Evolutionary conservation across 345 rosid species (phyloP).

Genomic region (Noccaea caerulescens): DNA sequence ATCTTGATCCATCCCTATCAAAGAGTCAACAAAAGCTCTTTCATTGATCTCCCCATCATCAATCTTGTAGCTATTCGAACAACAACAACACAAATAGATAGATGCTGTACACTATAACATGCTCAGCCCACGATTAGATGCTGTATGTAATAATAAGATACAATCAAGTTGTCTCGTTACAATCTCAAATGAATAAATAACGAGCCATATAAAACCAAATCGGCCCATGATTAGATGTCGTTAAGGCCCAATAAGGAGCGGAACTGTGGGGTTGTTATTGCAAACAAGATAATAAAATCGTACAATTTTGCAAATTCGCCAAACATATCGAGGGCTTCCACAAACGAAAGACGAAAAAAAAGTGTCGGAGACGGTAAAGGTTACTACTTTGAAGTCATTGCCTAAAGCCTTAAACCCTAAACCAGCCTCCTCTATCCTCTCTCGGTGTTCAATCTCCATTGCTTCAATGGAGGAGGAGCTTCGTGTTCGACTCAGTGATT

Average conservation of each 20-base stretch:
- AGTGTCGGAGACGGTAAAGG: slow-evolving; percentile 12
- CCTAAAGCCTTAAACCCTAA: slow-evolving; percentile 31
- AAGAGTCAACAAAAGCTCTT: no score
- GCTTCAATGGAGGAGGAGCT: slow-evolving; percentile 44
- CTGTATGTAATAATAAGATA: no score
- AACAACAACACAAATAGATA: no score
- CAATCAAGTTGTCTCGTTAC: no score
- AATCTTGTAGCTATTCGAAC: no score
- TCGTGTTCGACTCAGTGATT: slow-evolving; percentile 36
- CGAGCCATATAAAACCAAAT: background rate
- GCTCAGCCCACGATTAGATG: no score
- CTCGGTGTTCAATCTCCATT: background rate
- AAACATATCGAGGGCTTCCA: slow-evolving; percentile 17
- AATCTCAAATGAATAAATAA: no score
- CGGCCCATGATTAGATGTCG: background rate
- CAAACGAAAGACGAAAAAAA: slow-evolving; percentile 14
- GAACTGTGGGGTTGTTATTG: slow-evolving; percentile 9
- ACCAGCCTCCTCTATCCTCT: background rate
- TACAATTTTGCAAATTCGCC: slow-evolving; percentile 9
- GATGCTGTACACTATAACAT: no score
- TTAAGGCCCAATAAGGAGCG: slow-evolving; percentile 16
- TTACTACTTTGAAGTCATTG: background rate
- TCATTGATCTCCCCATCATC: no score
- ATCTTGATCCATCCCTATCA: no score
- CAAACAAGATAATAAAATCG: background rate